Evolutionary conservation across 75 land plant genomes (phyloP).

Genomic region (Cupressus sempervirens): DNA sequence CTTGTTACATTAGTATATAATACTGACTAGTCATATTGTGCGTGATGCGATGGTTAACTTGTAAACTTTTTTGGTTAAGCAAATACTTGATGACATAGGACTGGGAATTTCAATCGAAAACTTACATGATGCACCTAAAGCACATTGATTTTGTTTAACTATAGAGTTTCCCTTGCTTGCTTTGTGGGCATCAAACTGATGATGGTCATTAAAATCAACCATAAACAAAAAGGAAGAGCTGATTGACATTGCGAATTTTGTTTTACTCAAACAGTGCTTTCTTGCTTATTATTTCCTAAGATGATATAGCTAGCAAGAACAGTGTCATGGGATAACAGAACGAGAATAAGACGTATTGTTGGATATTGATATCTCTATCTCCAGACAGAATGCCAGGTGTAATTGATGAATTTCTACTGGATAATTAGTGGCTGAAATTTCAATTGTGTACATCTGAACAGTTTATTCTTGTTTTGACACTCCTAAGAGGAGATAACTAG

Average conservation of each 20-base stretch:
- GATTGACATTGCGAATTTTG: not conserved
- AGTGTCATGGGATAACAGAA: not conserved
- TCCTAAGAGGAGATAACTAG: no score
- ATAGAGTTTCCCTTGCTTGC: not conserved
- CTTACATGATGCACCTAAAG: not conserved
- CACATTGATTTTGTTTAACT: not conserved
- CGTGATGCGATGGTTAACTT: not conserved
- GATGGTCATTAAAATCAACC: not conserved
- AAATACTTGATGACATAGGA: not conserved
- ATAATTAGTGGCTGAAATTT: not conserved
- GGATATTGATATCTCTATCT: not conserved
- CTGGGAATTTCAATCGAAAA: not conserved
- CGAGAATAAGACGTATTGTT: not conserved
- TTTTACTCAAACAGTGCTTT: not conserved
- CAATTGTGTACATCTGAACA: not conserved
- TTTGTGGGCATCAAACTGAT: not conserved
- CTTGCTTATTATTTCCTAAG: not conserved
- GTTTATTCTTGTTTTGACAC: no score
- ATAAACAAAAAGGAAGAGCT: not conserved
- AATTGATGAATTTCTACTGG: not conserved
- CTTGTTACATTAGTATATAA: not conserved
- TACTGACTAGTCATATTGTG: not conserved
- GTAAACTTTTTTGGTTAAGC: not conserved
- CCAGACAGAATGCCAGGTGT: not conserved
- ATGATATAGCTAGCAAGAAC: not conserved